A percentile compares a stretch with the other conserved stretches of the same genome.
Evolutionary conservation across 179 eudicot species (phyloP).

Genomic region (Sideroxylon spinosum): DNA sequence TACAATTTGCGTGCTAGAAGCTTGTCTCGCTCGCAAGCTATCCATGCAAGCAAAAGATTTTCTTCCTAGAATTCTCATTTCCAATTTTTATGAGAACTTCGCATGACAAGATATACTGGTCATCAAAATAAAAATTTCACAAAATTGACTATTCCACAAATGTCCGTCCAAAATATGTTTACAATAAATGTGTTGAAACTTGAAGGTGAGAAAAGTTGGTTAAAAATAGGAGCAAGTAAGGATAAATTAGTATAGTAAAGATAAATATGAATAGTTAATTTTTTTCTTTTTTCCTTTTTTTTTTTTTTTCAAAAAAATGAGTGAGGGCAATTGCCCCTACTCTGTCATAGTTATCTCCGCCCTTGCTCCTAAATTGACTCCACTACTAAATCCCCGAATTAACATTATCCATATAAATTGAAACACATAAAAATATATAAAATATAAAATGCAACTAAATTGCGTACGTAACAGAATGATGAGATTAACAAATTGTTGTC

Average conservation of each 20-base stretch:
- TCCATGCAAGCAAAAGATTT: slow-evolving; percentile 3
- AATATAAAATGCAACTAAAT: not conserved
- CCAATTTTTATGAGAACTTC: not conserved
- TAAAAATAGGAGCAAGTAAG: no score
- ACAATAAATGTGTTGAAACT: no score
- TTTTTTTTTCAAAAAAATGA: no score
- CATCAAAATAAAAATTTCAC: not conserved
- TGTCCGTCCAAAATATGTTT: not conserved
- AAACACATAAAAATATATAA: not conserved
- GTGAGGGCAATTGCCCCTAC: no score
- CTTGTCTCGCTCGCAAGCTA: not conserved
- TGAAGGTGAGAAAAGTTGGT: no score
- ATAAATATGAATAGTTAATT: no score
- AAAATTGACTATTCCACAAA: not conserved
- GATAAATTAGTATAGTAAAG: no score
- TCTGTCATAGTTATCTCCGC: no score
- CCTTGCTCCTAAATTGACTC: no score
- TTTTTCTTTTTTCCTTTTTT: no score
- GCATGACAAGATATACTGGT: not conserved
- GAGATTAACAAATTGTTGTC: not conserved
- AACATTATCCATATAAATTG: not conserved
- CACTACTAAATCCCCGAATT: no score
- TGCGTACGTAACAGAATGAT: not conserved
- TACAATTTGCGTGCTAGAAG: not conserved
- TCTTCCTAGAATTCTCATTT: not conserved